Percentiles rank a stretch among this genome's conserved stretches.
Evolutionary conservation across 2,329 filamentous ascomycete genomes (phyloP).

Genomic region (Sporothrix pallida): DNA sequence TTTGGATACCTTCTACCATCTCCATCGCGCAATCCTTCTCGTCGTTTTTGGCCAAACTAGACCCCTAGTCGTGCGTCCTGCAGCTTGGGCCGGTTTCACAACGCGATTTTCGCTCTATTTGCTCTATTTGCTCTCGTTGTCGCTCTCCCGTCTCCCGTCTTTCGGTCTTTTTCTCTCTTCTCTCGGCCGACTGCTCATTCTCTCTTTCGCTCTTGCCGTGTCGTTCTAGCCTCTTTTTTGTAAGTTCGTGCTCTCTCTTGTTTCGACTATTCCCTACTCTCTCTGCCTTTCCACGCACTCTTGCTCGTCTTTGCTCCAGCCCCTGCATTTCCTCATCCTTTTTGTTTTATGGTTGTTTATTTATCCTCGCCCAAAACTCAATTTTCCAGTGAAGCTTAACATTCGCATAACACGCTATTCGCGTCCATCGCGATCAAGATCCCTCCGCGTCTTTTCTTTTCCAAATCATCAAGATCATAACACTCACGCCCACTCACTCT

Average conservation of each 20-base stretch:
- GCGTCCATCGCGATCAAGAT: not conserved
- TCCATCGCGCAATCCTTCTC: not conserved
- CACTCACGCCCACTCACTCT: too few species aligned
- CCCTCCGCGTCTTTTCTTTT: not conserved
- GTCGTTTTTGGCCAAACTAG: not conserved
- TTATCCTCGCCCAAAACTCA: not conserved
- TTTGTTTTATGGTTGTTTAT: not conserved
- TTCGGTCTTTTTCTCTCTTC: not conserved
- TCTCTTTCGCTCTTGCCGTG: not conserved
- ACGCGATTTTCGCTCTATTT: not conserved
- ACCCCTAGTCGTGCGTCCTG: constrained; percentile 1
- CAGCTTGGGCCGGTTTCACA: constrained; percentile 16
- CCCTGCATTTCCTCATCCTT: not conserved
- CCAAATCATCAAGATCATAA: not conserved
- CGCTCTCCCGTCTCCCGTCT: not conserved
- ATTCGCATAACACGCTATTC: not conserved
- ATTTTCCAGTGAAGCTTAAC: not conserved
- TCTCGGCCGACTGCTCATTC: not conserved
- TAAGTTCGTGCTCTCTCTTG: not conserved
- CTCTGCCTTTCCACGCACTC: not conserved
- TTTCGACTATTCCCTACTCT: not conserved
- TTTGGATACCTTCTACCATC: too few species aligned
- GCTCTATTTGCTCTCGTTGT: not conserved
- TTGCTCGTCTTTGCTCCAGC: not conserved
- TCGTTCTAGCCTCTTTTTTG: not conserved